Conservation (phyloP, 1,284 basidiomycete genomes). For the Puccinia triticina region DNA sequence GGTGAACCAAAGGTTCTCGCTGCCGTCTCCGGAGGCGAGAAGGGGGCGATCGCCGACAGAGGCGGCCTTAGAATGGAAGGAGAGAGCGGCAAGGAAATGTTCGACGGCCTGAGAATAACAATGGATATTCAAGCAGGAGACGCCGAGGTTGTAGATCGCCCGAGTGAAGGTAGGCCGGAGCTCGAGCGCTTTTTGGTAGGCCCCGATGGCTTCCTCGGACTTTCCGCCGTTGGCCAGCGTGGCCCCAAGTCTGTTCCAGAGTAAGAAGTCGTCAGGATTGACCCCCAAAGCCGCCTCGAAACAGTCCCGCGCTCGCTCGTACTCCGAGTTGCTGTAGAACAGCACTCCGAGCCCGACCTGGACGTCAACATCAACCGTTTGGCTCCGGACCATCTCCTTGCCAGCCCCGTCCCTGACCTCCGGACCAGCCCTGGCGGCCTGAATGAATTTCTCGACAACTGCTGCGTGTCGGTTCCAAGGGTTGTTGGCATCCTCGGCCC, state of each 20-base stretch:
- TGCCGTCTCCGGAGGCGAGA: slow-evolving; percentile 67
- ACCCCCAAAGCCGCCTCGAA: slow-evolving; percentile 81
- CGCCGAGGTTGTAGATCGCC: slow-evolving; percentile 95
- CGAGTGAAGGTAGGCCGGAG: slow-evolving; percentile 93
- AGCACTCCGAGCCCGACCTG: slow-evolving; percentile 91
- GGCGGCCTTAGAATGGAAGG: slow-evolving; percentile 67
- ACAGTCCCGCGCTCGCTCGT: slow-evolving; percentile 82
- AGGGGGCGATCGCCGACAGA: slow-evolving; percentile 50
- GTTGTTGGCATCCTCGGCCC: slow-evolving; percentile 50
- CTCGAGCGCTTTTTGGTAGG: slow-evolving; percentile 89
- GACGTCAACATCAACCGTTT: slow-evolving; percentile 81
- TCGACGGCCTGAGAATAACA: slow-evolving; percentile 95
- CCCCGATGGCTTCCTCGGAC: slow-evolving; percentile 92
- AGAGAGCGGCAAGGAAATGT: slow-evolving; percentile 90
- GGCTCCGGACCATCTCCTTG: slow-evolving; percentile 68
- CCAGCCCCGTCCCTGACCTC: slow-evolving; percentile 65
- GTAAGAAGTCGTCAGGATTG: slow-evolving; percentile 83
- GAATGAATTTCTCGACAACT: slow-evolving; percentile 75
- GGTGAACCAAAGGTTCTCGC: slow-evolving; percentile 88
- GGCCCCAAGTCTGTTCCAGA: slow-evolving; percentile 96
- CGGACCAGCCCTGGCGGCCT: slow-evolving; percentile 75
- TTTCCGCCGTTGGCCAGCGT: slow-evolving; percentile 92
- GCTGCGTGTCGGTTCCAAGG: slow-evolving; percentile 74
- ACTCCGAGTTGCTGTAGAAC: slow-evolving; percentile 82
- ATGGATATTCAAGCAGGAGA: slow-evolving; percentile 94